Evolutionary conservation across 2,329 filamentous ascomycete genomes (phyloP).

Genomic region (Corynespora cassiicola): DNA sequence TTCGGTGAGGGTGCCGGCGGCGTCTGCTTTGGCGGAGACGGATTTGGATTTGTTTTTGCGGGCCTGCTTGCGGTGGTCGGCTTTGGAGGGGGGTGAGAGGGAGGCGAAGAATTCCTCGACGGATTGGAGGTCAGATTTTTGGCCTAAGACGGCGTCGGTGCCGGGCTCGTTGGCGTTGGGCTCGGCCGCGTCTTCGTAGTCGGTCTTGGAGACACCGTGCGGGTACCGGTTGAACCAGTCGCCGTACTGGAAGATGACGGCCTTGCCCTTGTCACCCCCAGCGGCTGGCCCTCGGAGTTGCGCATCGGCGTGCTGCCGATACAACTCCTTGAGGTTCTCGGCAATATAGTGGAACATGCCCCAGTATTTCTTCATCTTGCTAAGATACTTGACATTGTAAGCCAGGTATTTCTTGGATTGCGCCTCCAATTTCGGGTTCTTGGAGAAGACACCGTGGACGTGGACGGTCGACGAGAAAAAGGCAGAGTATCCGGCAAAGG

Average conservation of each 20-base stretch:
- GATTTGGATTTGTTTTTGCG: slow-evolving; percentile 51
- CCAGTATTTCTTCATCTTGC: slow-evolving; percentile 97
- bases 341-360: slow-evolving; percentile 98
- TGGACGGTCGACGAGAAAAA: slow-evolving; percentile 96
- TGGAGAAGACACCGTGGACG: slow-evolving; percentile 88
- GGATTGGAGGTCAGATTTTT: slow-evolving; percentile 88
- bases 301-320: slow-evolving; percentile 84
- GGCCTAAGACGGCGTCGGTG: slow-evolving; percentile 86
- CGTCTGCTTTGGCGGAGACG: slow-evolving; percentile 36
- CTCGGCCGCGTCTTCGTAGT: slow-evolving; percentile 78
- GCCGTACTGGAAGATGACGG: slow-evolving; percentile 86
- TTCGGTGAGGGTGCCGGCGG: slow-evolving; percentile 30
- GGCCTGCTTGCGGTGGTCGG: slow-evolving; percentile 58
- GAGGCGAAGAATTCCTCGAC: slow-evolving; percentile 94
- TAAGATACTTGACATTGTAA: slow-evolving; percentile 87
- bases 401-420: slow-evolving; percentile 83
- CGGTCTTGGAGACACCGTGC: slow-evolving; percentile 83
- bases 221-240: slow-evolving; percentile 98
- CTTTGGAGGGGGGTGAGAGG: slow-evolving; percentile 67
- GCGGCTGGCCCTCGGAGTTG: slow-evolving; percentile 68
- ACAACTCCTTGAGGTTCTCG: slow-evolving; percentile 89
- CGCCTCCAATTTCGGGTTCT: slow-evolving; percentile 76
- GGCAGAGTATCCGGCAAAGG: slow-evolving; percentile 93
- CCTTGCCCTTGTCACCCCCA: slow-evolving; percentile 35
- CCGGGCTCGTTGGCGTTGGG: slow-evolving; percentile 76